Conservation (phyloP, 2,329 filamentous ascomycete species). For the Microcyclospora tardicrescens region DNA sequence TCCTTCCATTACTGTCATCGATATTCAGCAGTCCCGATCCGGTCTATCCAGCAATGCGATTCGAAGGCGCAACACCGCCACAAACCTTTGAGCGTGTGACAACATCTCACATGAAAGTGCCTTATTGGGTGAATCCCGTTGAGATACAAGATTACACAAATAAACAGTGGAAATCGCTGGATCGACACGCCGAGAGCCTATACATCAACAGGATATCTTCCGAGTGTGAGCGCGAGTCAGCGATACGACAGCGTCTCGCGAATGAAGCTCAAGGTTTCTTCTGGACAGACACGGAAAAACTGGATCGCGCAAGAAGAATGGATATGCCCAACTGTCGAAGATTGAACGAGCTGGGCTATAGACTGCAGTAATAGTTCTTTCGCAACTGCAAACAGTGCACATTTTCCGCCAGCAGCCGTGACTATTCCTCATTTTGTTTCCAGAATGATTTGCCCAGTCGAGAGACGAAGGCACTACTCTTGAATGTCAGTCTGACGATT, state of each 20-base stretch:
- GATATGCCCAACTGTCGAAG: slow-evolving; percentile 47
- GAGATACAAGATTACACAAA: slow-evolving; percentile 60
- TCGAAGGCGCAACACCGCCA: slow-evolving; percentile 57
- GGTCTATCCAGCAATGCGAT: slow-evolving; percentile 58
- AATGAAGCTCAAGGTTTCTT: slow-evolving; percentile 83
- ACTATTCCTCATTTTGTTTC: too few species aligned
- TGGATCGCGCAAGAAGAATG: slow-evolving; percentile 55
- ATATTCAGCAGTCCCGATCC: slow-evolving; percentile 51
- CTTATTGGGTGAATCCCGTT: slow-evolving; percentile 73
- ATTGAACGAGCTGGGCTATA: slow-evolving; percentile 37
- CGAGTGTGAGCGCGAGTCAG: slow-evolving; percentile 63
- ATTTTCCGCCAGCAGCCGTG: too few species aligned
- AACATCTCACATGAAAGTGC: slow-evolving; percentile 56
- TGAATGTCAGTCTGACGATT: too few species aligned
- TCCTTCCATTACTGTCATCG: slow-evolving; percentile 70
- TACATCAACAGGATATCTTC: slow-evolving; percentile 55
- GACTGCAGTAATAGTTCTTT: too few species aligned
- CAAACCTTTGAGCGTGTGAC: slow-evolving; percentile 53
- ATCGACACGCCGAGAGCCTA: slow-evolving; percentile 61
- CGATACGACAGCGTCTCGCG: slow-evolving; percentile 50
- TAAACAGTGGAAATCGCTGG: slow-evolving; percentile 59
- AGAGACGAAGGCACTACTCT: too few species aligned
- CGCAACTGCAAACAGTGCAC: too few species aligned
- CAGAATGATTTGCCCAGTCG: too few species aligned
- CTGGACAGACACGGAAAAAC: slow-evolving; percentile 64